Base-by-base conservation (phyloP, 2,329 filamentous ascomycete species). In the Xylariaceae sp. region DNA sequence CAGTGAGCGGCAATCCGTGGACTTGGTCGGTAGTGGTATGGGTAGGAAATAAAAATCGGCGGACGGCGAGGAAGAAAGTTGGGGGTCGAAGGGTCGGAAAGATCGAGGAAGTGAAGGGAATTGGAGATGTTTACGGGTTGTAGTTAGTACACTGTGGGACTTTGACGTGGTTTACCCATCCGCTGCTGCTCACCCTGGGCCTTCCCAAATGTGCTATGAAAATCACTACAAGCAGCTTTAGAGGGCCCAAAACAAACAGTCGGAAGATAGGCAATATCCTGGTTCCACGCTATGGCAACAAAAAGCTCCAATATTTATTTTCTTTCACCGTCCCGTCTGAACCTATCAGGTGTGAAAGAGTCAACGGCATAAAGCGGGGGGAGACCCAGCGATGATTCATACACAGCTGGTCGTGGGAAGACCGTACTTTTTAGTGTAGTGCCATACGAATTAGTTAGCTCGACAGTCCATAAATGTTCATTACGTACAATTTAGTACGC, bases 101-200 rank as follows among this genome's bases (percentile, higher is more conserved):
- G 52, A 29, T 59, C 57, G 54, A 43, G 46, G 62, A 51, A 50
- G 53, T 56, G 50, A 58, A 58, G 55, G 55, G 48, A 53, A 51
- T 51, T 58, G 53, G 58, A 54, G 50, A 59, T 51, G 53, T 48
- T 55, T 55, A 48, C 50, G 45, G 41, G 39, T 41, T 32, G 31
- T 43, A 54, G 54, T 47, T 58, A 44, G 41, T 54, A 41, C 49
- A 44, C 45, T 42, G 53, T 48, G 56, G 50, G 50, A 35, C 26
- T 34, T 45, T n/a, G 43, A 45, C 32, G 43, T 45, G 26, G 43
- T 45, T 31, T 45, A 31, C 43, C 30, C 26, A 12, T 47, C 45
- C 9, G 8, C 37, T 37, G 32, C 40, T 45, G 41, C 41, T 43
- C 41, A 43, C 41, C 43, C 32, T 11, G 27, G 42, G 30, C 7